Conservation (phyloP, 2,329 filamentous ascomycete genomes). For the Coniochaeta sp. region DNA sequence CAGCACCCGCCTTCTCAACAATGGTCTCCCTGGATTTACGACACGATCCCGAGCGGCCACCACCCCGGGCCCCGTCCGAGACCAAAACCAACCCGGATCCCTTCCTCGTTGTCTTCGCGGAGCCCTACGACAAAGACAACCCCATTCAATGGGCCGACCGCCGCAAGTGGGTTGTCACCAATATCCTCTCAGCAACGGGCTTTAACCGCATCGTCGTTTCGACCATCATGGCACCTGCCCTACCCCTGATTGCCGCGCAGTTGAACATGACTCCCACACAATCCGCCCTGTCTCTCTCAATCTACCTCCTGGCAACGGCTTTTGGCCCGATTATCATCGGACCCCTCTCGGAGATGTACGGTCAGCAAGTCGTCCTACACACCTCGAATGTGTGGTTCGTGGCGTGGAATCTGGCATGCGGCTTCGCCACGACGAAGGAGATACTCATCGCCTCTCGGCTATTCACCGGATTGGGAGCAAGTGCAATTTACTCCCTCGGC, state of each 20-base stretch:
- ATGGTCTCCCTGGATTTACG: background rate
- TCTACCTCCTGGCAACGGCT: slow-evolving; percentile 34
- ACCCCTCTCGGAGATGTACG: slow-evolving; percentile 41
- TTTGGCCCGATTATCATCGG: slow-evolving; percentile 36
- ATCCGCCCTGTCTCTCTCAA: slow-evolving; percentile 38
- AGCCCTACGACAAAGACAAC: slow-evolving; percentile 24
- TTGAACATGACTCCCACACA: slow-evolving; percentile 41
- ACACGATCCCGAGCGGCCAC: background rate
- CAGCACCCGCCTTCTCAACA: too few species aligned
- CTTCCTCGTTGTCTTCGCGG: slow-evolving; percentile 15
- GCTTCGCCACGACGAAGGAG: slow-evolving; percentile 30
- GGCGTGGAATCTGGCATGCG: slow-evolving; percentile 38
- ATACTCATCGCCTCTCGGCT: slow-evolving; percentile 37
- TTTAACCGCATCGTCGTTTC: slow-evolving; percentile 46
- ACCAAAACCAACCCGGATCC: slow-evolving; percentile 4
- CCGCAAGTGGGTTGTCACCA: slow-evolving; percentile 41
- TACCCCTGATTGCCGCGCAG: slow-evolving; percentile 41
- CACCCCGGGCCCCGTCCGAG: background rate
- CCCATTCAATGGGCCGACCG: slow-evolving; percentile 30
- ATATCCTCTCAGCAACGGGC: slow-evolving; percentile 39
- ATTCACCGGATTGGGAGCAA: slow-evolving; percentile 40
- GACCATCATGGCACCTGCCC: slow-evolving; percentile 43
- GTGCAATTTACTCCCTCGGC: slow-evolving; percentile 35
- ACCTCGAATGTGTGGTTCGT: slow-evolving; percentile 41
- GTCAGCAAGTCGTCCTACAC: slow-evolving; percentile 33